Evolutionary conservation across 306 rosid species (phyloP).

Genomic region (Vicia sativa): DNA sequence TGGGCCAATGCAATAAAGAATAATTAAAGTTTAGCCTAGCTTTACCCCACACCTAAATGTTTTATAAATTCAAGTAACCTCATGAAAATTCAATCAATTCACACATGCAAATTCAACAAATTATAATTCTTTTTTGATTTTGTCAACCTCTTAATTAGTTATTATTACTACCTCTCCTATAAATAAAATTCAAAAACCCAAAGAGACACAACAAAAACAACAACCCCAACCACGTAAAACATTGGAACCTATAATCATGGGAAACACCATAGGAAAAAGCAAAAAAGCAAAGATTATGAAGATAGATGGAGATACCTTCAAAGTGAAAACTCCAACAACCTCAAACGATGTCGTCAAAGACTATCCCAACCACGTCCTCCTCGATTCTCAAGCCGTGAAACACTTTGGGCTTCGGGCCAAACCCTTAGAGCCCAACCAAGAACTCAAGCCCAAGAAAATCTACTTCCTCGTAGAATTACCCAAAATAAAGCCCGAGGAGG

Average conservation of each 20-base stretch:
- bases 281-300: slow-evolving; percentile 78
- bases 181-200: not conserved
- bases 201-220: not conserved
- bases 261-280: slow-evolving; percentile 64
- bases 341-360: slow-evolving; percentile 63
- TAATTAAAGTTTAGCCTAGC: not conserved
- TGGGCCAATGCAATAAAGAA: not conserved
- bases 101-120: slow-evolving; percentile 29
- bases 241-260: slow-evolving; percentile 49
- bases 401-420: slow-evolving; percentile 70
- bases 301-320: slow-evolving; percentile 73
- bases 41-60: slow-evolving; percentile 19
- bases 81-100: slow-evolving; percentile 38
- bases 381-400: slow-evolving; percentile 67
- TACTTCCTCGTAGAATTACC: slow-evolving; percentile 74
- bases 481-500: slow-evolving; percentile 25
- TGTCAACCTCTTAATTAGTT: slow-evolving; percentile 31
- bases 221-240: not conserved
- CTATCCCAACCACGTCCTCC: slow-evolving; percentile 59
- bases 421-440: slow-evolving; percentile 65
- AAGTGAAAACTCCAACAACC: slow-evolving; percentile 56
- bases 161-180: not conserved
- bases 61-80: not conserved
- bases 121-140: slow-evolving; percentile 36
- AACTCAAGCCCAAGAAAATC: slow-evolving; percentile 57